Evolutionary conservation across 345 rosid species (phyloP), one percentile per base, ranked within the genome.

Genomic region (Xanthoceras sorbifolium): DNA sequence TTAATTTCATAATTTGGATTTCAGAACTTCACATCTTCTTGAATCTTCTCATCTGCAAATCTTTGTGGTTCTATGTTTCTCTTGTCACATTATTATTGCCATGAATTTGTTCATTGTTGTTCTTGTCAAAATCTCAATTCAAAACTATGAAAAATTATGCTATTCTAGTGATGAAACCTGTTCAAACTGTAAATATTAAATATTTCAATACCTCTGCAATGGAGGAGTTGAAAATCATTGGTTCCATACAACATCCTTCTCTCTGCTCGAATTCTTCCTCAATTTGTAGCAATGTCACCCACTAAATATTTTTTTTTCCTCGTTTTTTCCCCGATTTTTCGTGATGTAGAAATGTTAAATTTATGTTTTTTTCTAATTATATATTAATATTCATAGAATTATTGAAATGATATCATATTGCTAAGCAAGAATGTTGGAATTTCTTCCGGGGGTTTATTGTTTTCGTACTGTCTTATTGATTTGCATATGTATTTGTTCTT

Each of bases 251-350:
- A 48, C 90, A n/a, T 83, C 87, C 2, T 83, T 90, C 52, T 85
- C 90, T 60, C 86, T 93, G 31, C 83, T 91, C 54, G 71, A 76
- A 44, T 85, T 90, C 59, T 84, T 90, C 44, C 77, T 72, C 34
- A 77, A 65, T n/a, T 85, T 87, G 78, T 85, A 89, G 9, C 86
- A 85, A 12, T 90, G 92, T 81, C 90, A 89, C 50, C 85, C 78
- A 76, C 91, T 88, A 76, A 71, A 4, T 69, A 25, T 38, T 72
- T 57, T 23, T 29, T 69, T 29, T 67, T 26, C 60, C 15, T 12
- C 25, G 0, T 10, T 28, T 12, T 55, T 75, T 40, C 48, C n/a
- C n/a, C n/a, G n/a, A n/a, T n/a, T n/a, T 17, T 15, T 18, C 38
- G 42, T 10, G 9, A 38, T 38, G 42, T 38, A 8, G 42, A 38